Percentiles rank a stretch among this genome's conserved stretches.
Evolutionary conservation across 257 asterid species (phyloP).

Genomic region (Solanum chiquidenum): DNA sequence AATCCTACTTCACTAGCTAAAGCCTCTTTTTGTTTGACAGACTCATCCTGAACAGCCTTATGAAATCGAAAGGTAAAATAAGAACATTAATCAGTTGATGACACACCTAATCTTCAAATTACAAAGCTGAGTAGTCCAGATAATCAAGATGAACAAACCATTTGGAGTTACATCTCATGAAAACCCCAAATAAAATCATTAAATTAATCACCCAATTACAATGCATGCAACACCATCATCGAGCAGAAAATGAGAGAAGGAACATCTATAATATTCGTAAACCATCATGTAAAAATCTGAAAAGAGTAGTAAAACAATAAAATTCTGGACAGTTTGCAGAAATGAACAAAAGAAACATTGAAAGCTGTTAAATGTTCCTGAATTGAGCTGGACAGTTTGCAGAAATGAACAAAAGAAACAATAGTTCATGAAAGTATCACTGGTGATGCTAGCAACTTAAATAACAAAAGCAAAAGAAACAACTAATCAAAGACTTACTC

Average conservation of each 20-base stretch:
- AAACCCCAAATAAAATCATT: not conserved
- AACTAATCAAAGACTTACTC: constrained; percentile 2
- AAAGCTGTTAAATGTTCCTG: not conserved
- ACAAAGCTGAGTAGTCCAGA: not conserved
- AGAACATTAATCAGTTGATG: not conserved
- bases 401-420: not conserved
- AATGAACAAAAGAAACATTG: not conserved
- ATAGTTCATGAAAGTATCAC: not conserved
- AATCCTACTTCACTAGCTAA: constrained; percentile 53
- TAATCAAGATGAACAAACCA: not conserved
- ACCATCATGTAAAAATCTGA: not conserved
- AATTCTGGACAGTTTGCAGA: not conserved
- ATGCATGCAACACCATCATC: not conserved
- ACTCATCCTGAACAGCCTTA: constrained; percentile 66
- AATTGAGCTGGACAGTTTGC: not conserved
- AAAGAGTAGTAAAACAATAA: not conserved
- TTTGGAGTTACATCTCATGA: not conserved
- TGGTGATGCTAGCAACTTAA: not conserved
- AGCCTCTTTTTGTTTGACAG: constrained; percentile 58
- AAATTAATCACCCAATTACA: not conserved
- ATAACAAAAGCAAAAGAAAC: not conserved
- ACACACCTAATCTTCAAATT: not conserved
- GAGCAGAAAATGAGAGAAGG: not conserved
- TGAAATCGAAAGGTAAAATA: not conserved
- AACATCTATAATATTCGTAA: not conserved